Conservation (phyloP, 1,284 basidiomycete species). For the Fomitopsis palustris region DNA sequence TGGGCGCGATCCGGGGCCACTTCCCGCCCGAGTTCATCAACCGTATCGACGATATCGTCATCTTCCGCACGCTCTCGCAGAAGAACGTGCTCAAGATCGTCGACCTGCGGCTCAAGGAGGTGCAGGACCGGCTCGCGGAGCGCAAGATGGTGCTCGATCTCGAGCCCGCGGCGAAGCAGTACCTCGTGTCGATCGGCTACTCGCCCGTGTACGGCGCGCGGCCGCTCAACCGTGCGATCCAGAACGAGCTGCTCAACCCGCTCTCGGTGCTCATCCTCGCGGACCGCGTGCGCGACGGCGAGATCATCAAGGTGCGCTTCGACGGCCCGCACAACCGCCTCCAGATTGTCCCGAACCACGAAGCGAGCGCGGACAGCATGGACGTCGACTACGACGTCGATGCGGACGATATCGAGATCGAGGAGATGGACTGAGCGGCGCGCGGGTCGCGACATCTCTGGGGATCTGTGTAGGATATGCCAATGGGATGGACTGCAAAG, state of each 20-base stretch:
- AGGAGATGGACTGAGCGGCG: slow-evolving; percentile 69
- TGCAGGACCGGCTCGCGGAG: slow-evolving; percentile 66
- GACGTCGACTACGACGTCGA: slow-evolving; percentile 53
- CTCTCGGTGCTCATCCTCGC: slow-evolving; percentile 86
- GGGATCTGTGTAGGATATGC: background rate
- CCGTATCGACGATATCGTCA: slow-evolving; percentile 85
- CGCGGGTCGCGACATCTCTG: background rate
- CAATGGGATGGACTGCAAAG: background rate
- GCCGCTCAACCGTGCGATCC: slow-evolving; percentile 90
- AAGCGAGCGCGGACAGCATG: slow-evolving; percentile 53
- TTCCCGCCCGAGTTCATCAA: slow-evolving; percentile 96
- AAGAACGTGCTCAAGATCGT: slow-evolving; percentile 81
- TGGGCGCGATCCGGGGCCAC: slow-evolving; percentile 74
- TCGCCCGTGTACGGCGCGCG: slow-evolving; percentile 86
- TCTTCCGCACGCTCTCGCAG: slow-evolving; percentile 83
- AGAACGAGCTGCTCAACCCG: slow-evolving; percentile 91
- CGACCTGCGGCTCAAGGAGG: slow-evolving; percentile 71
- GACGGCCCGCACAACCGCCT: slow-evolving; percentile 85
- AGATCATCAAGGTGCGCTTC: slow-evolving; percentile 74
- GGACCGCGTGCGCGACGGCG: slow-evolving; percentile 81
- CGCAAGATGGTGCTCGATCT: slow-evolving; percentile 80
- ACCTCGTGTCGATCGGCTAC: slow-evolving; percentile 84
- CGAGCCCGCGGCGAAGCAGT: slow-evolving; percentile 77
- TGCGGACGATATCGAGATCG: slow-evolving; percentile 60
- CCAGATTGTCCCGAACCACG: slow-evolving; percentile 84